Conservation (phyloP, 768 basidiomycete species). For the Mycena kentingensis region DNA sequence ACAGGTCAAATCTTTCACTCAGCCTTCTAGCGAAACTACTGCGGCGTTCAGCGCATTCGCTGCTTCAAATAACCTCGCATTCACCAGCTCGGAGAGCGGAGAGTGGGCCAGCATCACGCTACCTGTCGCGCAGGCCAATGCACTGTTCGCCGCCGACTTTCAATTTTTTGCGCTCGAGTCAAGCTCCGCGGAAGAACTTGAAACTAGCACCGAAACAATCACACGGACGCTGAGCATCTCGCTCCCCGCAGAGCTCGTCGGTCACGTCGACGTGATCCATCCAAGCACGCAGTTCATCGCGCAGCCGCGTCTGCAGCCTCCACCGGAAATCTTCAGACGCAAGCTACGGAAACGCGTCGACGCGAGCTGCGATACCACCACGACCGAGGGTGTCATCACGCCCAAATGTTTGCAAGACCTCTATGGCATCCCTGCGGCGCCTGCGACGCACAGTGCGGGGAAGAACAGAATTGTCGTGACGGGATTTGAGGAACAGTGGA, state of each 20-base stretch:
- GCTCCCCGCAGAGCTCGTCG: constrained; percentile 27
- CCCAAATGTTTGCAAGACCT: constrained; percentile 37
- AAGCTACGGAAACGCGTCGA: not conserved
- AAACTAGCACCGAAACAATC: not conserved
- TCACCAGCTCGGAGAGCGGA: constrained; percentile 24
- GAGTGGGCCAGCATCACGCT: constrained; percentile 30
- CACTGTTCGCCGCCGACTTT: constrained; percentile 29
- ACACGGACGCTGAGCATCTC: constrained; percentile 32
- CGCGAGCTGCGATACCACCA: constrained; percentile 25
- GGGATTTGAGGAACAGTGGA: constrained; percentile 7
- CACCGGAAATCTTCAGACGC: not conserved
- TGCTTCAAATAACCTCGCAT: constrained; percentile 24
- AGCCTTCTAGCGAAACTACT: constrained; percentile 26
- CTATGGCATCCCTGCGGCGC: constrained; percentile 35
- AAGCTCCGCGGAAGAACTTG: constrained; percentile 13
- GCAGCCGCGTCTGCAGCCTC: constrained; percentile 6
- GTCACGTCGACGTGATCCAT: constrained; percentile 32
- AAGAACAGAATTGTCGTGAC: constrained; percentile 33
- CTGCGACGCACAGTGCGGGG: constrained; percentile 30
- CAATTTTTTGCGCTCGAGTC: constrained; percentile 25
- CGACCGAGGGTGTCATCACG: constrained; percentile 22
- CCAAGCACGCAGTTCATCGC: constrained; percentile 31
- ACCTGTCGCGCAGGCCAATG: constrained; percentile 29
- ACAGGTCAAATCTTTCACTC: constrained; percentile 32
- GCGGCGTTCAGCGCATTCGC: constrained; percentile 28